Conservation (phyloP, 352 stramenopile species). For the Phytophthora hybrid region DNA sequence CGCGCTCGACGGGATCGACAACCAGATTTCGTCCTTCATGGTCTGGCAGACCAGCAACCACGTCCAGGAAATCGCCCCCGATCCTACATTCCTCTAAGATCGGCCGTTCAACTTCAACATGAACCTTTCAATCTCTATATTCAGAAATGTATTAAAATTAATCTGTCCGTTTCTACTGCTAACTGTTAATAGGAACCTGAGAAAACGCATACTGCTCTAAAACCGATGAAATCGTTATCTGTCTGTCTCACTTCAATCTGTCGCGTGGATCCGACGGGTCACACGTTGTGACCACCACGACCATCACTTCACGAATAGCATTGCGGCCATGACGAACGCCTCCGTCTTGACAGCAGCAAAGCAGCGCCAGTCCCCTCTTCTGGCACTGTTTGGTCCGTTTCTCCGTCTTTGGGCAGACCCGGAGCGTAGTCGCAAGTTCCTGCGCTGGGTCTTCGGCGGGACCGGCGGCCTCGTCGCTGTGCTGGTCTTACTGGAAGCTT, state of each 20-base stretch:
- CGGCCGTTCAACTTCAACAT: constrained; percentile 2
- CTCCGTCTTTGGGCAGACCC: constrained; percentile 23
- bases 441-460: constrained; percentile 27
- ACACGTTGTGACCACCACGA: too few relatives aligned
- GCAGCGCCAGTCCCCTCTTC: not conserved
- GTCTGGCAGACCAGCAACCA: constrained; percentile 6
- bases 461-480: constrained; percentile 6
- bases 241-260: not conserved
- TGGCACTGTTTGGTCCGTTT: not conserved
- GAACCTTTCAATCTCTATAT: not conserved
- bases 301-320: constrained; percentile 4
- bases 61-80: not conserved
- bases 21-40: constrained; percentile 7
- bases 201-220: too few relatives aligned
- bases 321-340: not conserved
- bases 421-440: constrained; percentile 6
- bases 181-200: too few relatives aligned
- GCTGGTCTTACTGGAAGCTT: constrained; percentile 17
- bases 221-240: not conserved
- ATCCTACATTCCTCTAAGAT: too few relatives aligned
- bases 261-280: not conserved
- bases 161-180: too few relatives aligned
- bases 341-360: not conserved
- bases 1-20: constrained; percentile 3
- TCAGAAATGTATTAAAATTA: too few relatives aligned